A percentile compares a stretch with the other conserved stretches of the same genome.
Conservation (phyloP, 2,329 filamentous ascomycete species). For the Aspergillus ibericus region DNA sequence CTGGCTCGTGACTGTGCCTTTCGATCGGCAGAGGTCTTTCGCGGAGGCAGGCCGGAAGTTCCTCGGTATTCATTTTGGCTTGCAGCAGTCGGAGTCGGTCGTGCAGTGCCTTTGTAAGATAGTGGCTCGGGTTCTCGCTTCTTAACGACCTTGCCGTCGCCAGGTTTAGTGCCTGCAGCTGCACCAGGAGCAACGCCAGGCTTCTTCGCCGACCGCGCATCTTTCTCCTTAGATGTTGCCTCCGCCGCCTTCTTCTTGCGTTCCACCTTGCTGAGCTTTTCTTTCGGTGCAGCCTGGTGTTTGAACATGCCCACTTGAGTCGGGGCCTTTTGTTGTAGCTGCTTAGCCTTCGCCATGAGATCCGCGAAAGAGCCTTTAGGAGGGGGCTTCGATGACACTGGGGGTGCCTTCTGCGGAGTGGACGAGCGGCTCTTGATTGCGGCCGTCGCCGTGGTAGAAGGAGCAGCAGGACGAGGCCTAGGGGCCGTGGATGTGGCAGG, state of each 20-base stretch:
- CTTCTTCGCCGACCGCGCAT: conserved; percentile 33
- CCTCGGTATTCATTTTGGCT: conserved; percentile 40
- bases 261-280: conserved; percentile 58
- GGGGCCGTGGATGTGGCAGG: conserved; percentile 15
- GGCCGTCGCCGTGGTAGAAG: not conserved
- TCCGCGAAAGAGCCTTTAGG: conserved; percentile 62
- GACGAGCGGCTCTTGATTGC: conserved; percentile 19
- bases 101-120: conserved; percentile 42
- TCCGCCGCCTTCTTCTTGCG: conserved; percentile 47
- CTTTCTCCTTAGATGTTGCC: conserved; percentile 44
- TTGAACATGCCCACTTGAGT: conserved; percentile 54
- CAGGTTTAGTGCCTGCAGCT: conserved; percentile 21
- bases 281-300: conserved; percentile 55
- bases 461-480: conserved; percentile 16
- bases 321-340: conserved; percentile 49
- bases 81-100: conserved; percentile 27
- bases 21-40: conserved; percentile 27
- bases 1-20: conserved; percentile 24
- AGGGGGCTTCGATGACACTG: conserved; percentile 43
- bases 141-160: conserved; percentile 23
- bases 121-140: conserved; percentile 35
- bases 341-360: conserved; percentile 59
- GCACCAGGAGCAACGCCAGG: conserved; percentile 20
- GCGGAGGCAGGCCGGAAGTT: conserved; percentile 40
- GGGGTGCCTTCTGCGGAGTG: conserved; percentile 19